Base-by-base conservation (phyloP, 75 land plant genomes). In the Larix kaempferi region DNA sequence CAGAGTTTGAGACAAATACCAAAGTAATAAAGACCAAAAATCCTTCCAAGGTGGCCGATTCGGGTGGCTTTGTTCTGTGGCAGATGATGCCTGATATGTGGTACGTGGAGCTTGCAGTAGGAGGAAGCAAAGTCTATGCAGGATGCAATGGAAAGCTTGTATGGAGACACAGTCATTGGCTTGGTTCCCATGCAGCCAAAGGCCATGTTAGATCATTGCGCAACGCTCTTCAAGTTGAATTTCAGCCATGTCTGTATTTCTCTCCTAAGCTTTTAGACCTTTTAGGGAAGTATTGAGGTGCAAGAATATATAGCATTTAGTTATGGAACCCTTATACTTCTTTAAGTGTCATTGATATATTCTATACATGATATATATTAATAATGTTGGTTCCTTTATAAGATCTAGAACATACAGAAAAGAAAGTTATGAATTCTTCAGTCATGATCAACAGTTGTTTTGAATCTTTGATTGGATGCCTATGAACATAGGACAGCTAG, bases 21-120 rank as follows among this genome's bases (percentile, higher is more conserved):
- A 82, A 80, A 77, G 86, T 89, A n/a, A 79, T 80, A 33, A 86
- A 81, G 82, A 82, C 59, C 59, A 69, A 82, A 57, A 84, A 74
- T 62, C 80, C 93, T 15, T 65, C 82, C 33, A 89, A 78, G 55
- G 83, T 75, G 13, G 84, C 93, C 4, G 95, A 92, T 83, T 63
- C 83, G 1, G 95, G 95, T 41, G 87, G 91, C 13, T 92, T 92
- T 79, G 93, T 90, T 37, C 78, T 92, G 39, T 92, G 95, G 95
- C 90, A 88, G 62, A 91, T 92, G 95, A 86, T 82, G 71, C 91
- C 94, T 2, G 93, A 92, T 74, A 92, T 89, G 93, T 92, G 95
- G 95, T 85, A 90, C 74, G 89, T 92, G 33, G 93, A 92, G 84
- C 89, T 92, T 58, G 93, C 86, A 19, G 84, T 88, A 25, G 92